Evolutionary conservation across 2,329 filamentous ascomycete genomes (phyloP), one percentile per base, ranked within the genome.

Genomic region (Metarhizium humberi): DNA sequence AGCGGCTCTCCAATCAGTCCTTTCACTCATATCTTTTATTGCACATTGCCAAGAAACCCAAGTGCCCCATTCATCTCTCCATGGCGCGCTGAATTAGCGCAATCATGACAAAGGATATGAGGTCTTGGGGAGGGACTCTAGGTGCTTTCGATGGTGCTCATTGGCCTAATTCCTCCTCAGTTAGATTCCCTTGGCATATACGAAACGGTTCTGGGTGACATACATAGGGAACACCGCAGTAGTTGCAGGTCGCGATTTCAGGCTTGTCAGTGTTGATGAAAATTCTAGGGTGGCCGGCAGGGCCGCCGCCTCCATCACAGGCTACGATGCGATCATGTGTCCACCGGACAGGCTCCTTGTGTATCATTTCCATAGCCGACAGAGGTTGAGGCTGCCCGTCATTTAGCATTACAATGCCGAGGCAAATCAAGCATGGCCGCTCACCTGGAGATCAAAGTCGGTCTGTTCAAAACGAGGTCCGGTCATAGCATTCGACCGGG

Each of bases 251-350:
- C 73, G 84, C 83, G 66, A 99, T 96, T 78, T 97, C 86, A 47
- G 94, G 89, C 80, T 96, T 97, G 75, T 99, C 94, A 62, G 88
- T 86, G 75, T 99, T 99, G 82, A 99, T 99, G 72, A 91, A 99
- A 74, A 99, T 87, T 67, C 84, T 83, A 51, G 94, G 94, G 72
- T 99, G 94, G 47, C 94, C 94, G 55, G 89, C 77, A 36, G 92
- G 87, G 49, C 92, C 94, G 62, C 92, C 92, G 57, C 92, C 94
- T 56, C 94, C 94, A 66, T 97, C 92, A 70, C 94, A 99, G 48
- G 85, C 85, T 52, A 95, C 92, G 51, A 88, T 73, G 58, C 85
- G 82, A 60, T 89, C 81, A 69, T 96, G 86, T 57, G 86, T 89
- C 92, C 94, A 99, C 71, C 84, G 82, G 40, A 99, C 94, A 20